A percentile compares a stretch with the other conserved stretches of the same genome.
Conservation (phyloP, 176 grass and related monocot genomes). For the Eleusine indica region DNA sequence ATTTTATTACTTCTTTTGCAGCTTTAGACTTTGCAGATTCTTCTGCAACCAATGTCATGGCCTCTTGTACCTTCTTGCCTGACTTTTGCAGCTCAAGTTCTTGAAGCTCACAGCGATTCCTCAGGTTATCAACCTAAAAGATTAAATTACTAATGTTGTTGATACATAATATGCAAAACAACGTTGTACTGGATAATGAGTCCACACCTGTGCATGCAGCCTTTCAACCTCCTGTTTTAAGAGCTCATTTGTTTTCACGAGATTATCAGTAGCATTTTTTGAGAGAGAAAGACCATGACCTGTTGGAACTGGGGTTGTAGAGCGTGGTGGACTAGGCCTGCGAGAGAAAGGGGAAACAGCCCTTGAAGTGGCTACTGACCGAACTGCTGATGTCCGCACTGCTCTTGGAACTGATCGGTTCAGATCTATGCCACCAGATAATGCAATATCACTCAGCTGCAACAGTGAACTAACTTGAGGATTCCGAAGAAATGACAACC, state of each 20-base stretch:
- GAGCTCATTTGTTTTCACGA: constrained; percentile 83
- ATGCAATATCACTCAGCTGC: constrained; percentile 78
- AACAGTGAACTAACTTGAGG: constrained; percentile 74
- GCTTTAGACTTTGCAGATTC: constrained; percentile 97
- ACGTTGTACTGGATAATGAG: constrained; percentile 17
- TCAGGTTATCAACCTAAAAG: constrained; percentile 85
- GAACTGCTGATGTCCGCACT: constrained; percentile 47
- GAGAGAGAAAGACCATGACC: constrained; percentile 79
- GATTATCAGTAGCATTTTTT: constrained; percentile 73
- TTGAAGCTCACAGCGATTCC: constrained; percentile 70
- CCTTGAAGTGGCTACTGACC: constrained; percentile 75
- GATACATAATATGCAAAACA: constrained; percentile 17
- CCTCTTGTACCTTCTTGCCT: constrained; percentile 77
- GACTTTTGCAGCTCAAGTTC: constrained; percentile 82
- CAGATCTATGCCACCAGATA: constrained; percentile 58
- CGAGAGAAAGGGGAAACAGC: constrained; percentile 94
- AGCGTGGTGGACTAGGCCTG: constrained; percentile 78
- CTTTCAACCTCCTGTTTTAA: constrained; percentile 87
- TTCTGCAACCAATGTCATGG: constrained; percentile 73
- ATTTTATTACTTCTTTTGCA: constrained; percentile 99
- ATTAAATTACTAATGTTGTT: constrained; percentile 13
- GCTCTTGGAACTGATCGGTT: constrained; percentile 60
- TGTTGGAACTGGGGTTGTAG: constrained; percentile 81
- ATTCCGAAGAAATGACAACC: constrained; percentile 57
- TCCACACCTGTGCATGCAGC: constrained; percentile 67